Base-by-base conservation (phyloP, 2,329 filamentous ascomycete species). In the Ophiostoma pallidulum region DNA sequence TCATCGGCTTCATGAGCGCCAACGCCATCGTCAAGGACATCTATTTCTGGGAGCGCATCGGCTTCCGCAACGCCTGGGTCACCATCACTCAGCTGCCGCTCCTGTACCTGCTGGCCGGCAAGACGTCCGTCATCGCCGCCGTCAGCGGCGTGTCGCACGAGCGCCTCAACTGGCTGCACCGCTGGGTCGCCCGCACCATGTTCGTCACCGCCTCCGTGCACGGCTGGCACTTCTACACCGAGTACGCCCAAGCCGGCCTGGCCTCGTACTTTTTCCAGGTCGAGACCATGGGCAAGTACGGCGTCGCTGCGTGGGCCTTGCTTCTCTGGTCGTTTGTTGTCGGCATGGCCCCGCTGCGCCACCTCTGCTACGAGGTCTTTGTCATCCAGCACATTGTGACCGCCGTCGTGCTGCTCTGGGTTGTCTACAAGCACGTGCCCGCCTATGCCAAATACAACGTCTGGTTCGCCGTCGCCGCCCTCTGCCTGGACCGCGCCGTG, bases 81-180 rank as follows among this genome's bases (percentile, higher is more conserved):
- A 74, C 77, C 9, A 65, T 82, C 39, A 77, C 73, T 3, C 81
- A 84, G 60, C 70, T 84, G 36, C 80, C 80, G 0, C 66, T 84
- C 18, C 66, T 84, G 9, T 82, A 78, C 56, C 66, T 84, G 3
- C 69, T 84, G 13, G 72, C 77, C 22, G 74, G 74, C 53, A 80
- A 81, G 58, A 69, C 72, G 51, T 80, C 70, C 53, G 57, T 78
- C 18, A 64, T 86, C n/a, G 80, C 77, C 1, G 67, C 72, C 45
- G 63, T 86, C 20, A 70, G 74, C 4, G 82, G 82, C 10, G 71
- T 74, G 9, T 79, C 80, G 51, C 78, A 86, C 57, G 82, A 86
- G 63, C 72, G 79, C 8, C 66, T 86, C 49, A 86, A 84, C 60
- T 86, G 82, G 82, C 63, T 86, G 45, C 83, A 87, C 57, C 74